phyloP scores from a whole-genome alignment of 345 rosid genomes.

The Aegle marmelos region DNA sequence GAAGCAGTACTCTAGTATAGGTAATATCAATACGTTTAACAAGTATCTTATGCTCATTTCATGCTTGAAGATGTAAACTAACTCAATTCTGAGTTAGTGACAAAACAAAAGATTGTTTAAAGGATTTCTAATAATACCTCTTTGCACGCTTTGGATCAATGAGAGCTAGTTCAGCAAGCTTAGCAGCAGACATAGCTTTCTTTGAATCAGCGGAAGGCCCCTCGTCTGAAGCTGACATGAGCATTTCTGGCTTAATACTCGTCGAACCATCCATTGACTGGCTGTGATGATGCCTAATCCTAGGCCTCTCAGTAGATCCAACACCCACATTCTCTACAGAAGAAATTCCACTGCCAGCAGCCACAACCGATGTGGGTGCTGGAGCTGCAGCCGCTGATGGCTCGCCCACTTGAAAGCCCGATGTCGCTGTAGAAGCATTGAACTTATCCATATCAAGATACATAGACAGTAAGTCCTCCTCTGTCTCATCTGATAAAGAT shows the following conservation, averaged over 20 bases:
- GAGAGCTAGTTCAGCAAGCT: slow-evolving; percentile 98
- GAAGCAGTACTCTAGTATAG: neutral
- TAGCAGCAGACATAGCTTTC: slow-evolving; percentile 85
- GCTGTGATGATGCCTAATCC: slow-evolving; percentile 90
- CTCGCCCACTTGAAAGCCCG: slow-evolving; percentile 64
- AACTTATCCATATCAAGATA: slow-evolving; percentile 94
- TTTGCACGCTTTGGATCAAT: slow-evolving; percentile 96
- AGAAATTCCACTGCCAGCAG: slow-evolving; percentile 13
- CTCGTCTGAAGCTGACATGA: slow-evolving; percentile 65
- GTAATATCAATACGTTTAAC: neutral
- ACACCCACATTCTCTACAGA: slow-evolving; percentile 27
- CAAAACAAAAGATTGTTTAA: neutral
- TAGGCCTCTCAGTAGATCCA: slow-evolving; percentile 63
- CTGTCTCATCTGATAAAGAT: slow-evolving; percentile 76
- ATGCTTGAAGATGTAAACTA: neutral
- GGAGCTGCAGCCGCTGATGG: slow-evolving; percentile 23
- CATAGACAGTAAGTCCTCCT: slow-evolving; percentile 76
- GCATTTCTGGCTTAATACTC: slow-evolving; percentile 78
- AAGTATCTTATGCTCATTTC: neutral
- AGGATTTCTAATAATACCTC: slow-evolving; percentile 46
- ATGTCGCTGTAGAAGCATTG: slow-evolving; percentile 63
- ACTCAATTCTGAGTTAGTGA: neutral
- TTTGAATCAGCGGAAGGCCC: slow-evolving; percentile 51
- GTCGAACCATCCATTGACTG: slow-evolving; percentile 90
- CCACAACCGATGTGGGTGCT: slow-evolving; percentile 15